phyloP scores from a whole-genome alignment of 1,284 basidiomycete species.

The Veloboletus limbatus region DNA sequence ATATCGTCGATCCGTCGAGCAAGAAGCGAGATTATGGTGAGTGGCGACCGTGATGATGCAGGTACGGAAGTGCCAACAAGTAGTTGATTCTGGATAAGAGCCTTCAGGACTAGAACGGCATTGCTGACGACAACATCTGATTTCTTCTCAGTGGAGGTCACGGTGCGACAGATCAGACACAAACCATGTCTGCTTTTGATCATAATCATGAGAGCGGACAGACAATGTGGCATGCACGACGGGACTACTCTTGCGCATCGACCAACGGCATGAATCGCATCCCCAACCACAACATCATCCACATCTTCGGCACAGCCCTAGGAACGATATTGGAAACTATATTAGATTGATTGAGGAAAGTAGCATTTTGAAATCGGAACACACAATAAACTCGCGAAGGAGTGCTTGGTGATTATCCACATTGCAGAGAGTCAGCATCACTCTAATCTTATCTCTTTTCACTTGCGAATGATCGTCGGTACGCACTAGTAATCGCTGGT shows the following conservation, averaged over 20 bases:
- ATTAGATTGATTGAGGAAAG: not conserved
- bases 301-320: conserved; percentile 77
- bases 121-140: conserved; percentile 58
- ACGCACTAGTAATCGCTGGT: conserved; percentile 67
- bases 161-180: conserved; percentile 13
- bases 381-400: conserved; percentile 78
- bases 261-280: conserved; percentile 77
- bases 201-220: conserved; percentile 74
- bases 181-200: conserved; percentile 72
- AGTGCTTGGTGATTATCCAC: conserved; percentile 67
- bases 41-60: conserved; percentile 45
- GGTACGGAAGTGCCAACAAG: conserved; percentile 13
- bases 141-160: conserved; percentile 4
- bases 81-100: conserved; percentile 71
- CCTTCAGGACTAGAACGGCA: conserved; percentile 81
- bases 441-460: conserved; percentile 72
- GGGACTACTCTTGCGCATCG: conserved; percentile 67
- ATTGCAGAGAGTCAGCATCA: conserved; percentile 64
- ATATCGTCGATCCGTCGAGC: conserved; percentile 77
- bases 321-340: not conserved
- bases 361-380: conserved; percentile 25
- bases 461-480: conserved; percentile 61
- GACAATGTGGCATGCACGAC: conserved; percentile 65
- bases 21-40: conserved; percentile 71
- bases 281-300: conserved; percentile 66